Base-by-base conservation (phyloP, 768 basidiomycete species). In the Boletus tomentosulus region DNA sequence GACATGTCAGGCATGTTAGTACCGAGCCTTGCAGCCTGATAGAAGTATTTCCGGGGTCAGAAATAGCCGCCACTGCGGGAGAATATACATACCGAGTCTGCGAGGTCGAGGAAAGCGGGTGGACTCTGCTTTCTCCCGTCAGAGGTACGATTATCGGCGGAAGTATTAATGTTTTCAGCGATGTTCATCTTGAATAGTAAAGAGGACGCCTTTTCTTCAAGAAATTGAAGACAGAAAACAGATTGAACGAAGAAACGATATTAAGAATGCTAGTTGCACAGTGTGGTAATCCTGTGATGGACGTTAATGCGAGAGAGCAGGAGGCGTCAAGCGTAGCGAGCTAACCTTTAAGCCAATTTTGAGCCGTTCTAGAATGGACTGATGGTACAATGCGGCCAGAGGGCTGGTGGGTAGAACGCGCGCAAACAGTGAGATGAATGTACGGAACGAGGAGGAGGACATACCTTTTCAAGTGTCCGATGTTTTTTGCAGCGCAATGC, bases 31-130 rank as follows among this genome's bases (percentile, higher is more conserved):
- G 88, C 87, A 70, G 87, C 84, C 91, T 91, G 64, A 53, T 30
- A 6, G 35, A 39, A 28, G 54, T 46, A 30, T 19, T 22, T 47
- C 42, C 16, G 11, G 19, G 49, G 42, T 57, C 44, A 50, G 42
- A 46, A 47, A 51, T 35, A 38, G 38, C 50, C 53, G 53, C 53
- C 50, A 42, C 7, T 7, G 51, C 57, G 55, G 55, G 42, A 53
- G 47, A 51, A 39, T 51, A 81, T 52, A 81, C 89, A 65, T 70
- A 93, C 92, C 62, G 92, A 92, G 75, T 94, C 92, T 55, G 92
- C 92, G 64, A 94, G 84, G 78, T 94, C 92, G 74, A 94, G 78
- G 74, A 94, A 94, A 54, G 92, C 92, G 59, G 92, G 89, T 19
- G 92, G 91, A 72, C 87, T 92, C 65, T 88, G 87, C 77, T 89